Evolutionary conservation across 169 alveolate genomes (phyloP).

Genomic region (Plasmodium billcollinsi): DNA sequence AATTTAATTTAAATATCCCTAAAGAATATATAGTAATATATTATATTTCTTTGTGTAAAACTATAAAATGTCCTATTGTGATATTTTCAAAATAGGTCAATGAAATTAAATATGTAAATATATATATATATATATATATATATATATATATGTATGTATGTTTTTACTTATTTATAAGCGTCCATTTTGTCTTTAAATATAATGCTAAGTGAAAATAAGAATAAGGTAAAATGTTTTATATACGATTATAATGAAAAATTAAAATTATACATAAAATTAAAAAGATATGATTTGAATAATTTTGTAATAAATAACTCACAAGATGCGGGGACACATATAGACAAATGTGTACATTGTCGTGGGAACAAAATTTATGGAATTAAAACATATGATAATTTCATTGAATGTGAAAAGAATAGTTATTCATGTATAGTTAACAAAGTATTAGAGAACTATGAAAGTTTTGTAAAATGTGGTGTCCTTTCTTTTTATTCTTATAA

Average conservation of each 20-base stretch:
- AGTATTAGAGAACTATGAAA: conserved; percentile 25
- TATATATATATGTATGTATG: background rate
- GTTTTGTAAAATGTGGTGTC: conserved; percentile 32
- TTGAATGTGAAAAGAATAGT: conserved; percentile 17
- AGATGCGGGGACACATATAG: conserved; percentile 11
- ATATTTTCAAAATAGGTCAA: too few relatives aligned
- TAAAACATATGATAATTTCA: conserved; percentile 21
- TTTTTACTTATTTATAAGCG: background rate
- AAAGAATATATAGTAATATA: background rate
- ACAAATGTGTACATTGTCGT: conserved; percentile 10
- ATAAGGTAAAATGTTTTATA: conserved; percentile 24
- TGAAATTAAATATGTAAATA: background rate
- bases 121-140: background rate
- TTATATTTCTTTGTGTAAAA: background rate
- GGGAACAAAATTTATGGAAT: conserved; percentile 16
- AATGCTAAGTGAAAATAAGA: conserved; percentile 58
- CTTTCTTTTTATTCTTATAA: conserved; percentile 24
- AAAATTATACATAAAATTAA: conserved; percentile 54
- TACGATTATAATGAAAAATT: conserved; percentile 54
- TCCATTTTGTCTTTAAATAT: background rate
- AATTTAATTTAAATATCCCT: too few relatives aligned
- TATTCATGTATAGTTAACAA: conserved; percentile 10
- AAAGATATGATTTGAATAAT: conserved; percentile 14
- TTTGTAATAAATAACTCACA: conserved; percentile 2
- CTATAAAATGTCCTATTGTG: too few relatives aligned